Evolutionary conservation across 148 eudicot genomes (phyloP), one percentile per base, ranked within the genome.

Genomic region (Arctostaphylos glauca): DNA sequence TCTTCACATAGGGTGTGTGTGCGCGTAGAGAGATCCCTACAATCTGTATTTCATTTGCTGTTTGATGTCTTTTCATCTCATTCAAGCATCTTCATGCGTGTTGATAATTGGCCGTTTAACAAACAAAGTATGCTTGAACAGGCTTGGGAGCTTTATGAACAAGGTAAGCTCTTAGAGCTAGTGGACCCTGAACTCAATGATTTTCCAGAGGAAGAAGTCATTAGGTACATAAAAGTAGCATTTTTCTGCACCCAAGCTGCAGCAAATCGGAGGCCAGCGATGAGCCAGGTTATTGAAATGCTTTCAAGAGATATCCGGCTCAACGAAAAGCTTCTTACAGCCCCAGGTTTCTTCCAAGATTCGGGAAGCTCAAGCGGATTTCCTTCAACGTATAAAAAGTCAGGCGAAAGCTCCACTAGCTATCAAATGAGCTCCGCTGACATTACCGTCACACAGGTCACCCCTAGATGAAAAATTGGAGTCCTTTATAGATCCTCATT

Each of bases 221-320:
- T 90, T 6, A 89, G 91, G 82, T 96, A 88, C 86, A 90, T 94
- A 55, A 93, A 85, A 82, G 92, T 96, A 41, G 97, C 99, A 21
- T 90, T 96, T 78, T 96, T 96, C 86, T 96, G 98, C 84, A 89
- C 97, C 16, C 99, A 96, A 86, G 91, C 93, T 64, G 81, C 86
- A 25, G 94, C 97, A n/a, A 90, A 79, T 79, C 88, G 90, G 82
- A 87, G 99, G 92, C 99, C 99, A 10, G 18, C 81, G 87, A 94
- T 96, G 93, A 92, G 92, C 87, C 97, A 94, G 76, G 98, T 93
- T 44, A 81, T 93, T 7, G 87, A 94, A n/a, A 94, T 96, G 99
- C 92, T 96, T 41, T 86, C 96, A 41, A 90, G 85, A 43, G 81
- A 89, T 13, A 81, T 86, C 23, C 89, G 87, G 67, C 88, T 96